A percentile compares a stretch with the other conserved stretches of the same genome.
phyloP scores from a whole-genome alignment of 495 filamentous ascomycete genomes.

The Tetracladium setigerum region DNA sequence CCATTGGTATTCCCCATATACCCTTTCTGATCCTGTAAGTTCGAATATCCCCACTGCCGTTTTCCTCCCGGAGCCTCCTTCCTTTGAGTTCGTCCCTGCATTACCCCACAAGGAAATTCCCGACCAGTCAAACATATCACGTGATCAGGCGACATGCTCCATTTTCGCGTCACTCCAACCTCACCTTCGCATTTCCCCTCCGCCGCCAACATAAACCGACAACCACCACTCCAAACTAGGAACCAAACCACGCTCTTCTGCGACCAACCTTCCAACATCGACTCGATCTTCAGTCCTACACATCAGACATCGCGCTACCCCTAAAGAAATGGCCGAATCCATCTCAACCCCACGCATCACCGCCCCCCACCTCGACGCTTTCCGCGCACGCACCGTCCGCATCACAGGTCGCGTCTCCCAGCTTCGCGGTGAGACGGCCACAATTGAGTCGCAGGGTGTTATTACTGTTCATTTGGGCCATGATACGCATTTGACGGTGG shows the following conservation, averaged over 20 bases:
- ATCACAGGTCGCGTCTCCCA: slow-evolving; percentile 79
- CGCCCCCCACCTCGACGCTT: slow-evolving; percentile 57
- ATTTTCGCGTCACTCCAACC: not conserved
- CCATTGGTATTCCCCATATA: no score
- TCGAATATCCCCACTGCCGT: no score
- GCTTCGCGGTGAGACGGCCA: slow-evolving; percentile 73
- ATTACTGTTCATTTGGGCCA: slow-evolving; percentile 67
- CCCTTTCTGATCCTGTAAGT: no score
- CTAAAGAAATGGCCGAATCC: slow-evolving; percentile 27
- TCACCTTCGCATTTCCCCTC: not conserved
- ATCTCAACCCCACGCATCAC: slow-evolving; percentile 64
- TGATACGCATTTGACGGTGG: slow-evolving; percentile 70
- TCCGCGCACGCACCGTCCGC: slow-evolving; percentile 67
- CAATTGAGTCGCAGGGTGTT: slow-evolving; percentile 66
- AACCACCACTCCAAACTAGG: not conserved
- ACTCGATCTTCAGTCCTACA: not conserved
- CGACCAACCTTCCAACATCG: not conserved
- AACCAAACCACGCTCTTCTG: not conserved
- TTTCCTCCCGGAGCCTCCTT: no score
- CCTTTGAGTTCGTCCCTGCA: no score
- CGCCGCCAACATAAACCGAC: not conserved
- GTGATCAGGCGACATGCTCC: not conserved
- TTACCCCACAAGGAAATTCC: no score
- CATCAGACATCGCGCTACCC: no score
- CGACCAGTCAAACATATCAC: not conserved